Percentiles rank a stretch among this genome's conserved stretches.
Conservation (phyloP, 192 early-diverging fungal species). For the Phlyctochytrium arcticum region DNA sequence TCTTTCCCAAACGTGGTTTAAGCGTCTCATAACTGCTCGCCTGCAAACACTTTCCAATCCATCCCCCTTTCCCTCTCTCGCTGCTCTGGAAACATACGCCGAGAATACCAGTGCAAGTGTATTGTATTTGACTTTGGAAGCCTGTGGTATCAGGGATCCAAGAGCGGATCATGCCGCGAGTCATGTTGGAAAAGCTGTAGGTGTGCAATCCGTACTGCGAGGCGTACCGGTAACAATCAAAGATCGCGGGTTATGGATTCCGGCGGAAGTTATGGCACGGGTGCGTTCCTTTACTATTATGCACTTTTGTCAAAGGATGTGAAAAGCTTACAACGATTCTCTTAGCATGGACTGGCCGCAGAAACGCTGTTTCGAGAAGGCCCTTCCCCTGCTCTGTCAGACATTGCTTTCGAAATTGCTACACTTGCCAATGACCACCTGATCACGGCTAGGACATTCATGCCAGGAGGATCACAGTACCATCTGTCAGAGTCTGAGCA, state of each 20-base stretch:
- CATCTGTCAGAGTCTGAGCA: no score
- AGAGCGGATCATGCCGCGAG: slow-evolving; percentile 85
- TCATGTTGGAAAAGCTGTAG: slow-evolving; percentile 87
- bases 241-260: slow-evolving; percentile 66
- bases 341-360: slow-evolving; percentile 69
- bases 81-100: slow-evolving; percentile 80
- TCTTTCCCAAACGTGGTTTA: slow-evolving; percentile 76
- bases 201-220: slow-evolving; percentile 71
- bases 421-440: slow-evolving; percentile 76
- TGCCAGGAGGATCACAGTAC: slow-evolving; percentile 46
- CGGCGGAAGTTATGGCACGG: slow-evolving; percentile 72
- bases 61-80: slow-evolving; percentile 60
- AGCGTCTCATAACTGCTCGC: slow-evolving; percentile 68
- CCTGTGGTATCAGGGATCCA: slow-evolving; percentile 73
- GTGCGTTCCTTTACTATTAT: slow-evolving; percentile 31
- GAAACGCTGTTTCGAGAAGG: slow-evolving; percentile 67
- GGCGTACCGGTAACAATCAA: slow-evolving; percentile 69
- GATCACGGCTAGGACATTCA: slow-evolving; percentile 62
- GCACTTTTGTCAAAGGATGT: background rate
- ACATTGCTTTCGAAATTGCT: slow-evolving; percentile 84
- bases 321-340: background rate
- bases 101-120: slow-evolving; percentile 86
- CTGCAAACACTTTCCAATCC: slow-evolving; percentile 16
- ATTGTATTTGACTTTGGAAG: slow-evolving; percentile 85
- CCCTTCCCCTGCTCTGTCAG: slow-evolving; percentile 56